A percentile compares a stretch with the other conserved stretches of the same genome.
These are phyloP conservation scores for Apiospora sp. DNA, from an alignment of 2,329 filamentous ascomycete genomes.

Conservation along the genomic window DNA sequence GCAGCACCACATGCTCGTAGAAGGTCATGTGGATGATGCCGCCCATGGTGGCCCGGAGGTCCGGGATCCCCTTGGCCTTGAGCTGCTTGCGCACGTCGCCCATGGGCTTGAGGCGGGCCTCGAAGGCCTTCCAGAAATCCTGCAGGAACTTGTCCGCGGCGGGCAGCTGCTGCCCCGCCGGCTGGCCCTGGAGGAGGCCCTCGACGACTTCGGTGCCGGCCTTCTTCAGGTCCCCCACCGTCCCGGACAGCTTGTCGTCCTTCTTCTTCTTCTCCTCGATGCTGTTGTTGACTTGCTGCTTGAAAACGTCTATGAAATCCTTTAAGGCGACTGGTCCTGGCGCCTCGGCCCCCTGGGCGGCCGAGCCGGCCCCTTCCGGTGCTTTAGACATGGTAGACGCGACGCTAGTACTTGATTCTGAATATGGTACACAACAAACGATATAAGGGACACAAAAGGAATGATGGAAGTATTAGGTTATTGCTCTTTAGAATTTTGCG, in stretches of 20 bases:
- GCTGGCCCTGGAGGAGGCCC: not conserved
- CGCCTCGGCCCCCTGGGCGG: not conserved
- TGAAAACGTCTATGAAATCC: not conserved
- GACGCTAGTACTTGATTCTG: not conserved
- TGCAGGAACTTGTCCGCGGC: not conserved
- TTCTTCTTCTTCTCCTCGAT: not conserved
- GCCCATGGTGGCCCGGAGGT: not conserved
- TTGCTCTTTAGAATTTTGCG: not conserved
- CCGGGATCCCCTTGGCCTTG: not conserved
- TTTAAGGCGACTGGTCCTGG: not conserved
- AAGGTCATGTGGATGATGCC: not conserved
- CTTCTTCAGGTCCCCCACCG: not conserved
- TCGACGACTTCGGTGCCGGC: not conserved
- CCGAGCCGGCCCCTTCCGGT: not conserved
- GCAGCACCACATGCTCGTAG: not conserved
- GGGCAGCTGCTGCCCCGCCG: not conserved
- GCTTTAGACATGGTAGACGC: not conserved
- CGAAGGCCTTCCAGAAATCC: not conserved
- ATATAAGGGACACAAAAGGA: not conserved
- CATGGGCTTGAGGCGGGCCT: not conserved
- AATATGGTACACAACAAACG: no score
- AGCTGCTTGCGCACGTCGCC: not conserved
- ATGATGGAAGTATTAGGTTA: not conserved
- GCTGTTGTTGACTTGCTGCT: fast-evolving
- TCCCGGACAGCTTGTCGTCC: not conserved